Evolutionary conservation across 2,329 filamentous ascomycete species (phyloP).

Genomic region (Scopulariopsis brevicaulis): DNA sequence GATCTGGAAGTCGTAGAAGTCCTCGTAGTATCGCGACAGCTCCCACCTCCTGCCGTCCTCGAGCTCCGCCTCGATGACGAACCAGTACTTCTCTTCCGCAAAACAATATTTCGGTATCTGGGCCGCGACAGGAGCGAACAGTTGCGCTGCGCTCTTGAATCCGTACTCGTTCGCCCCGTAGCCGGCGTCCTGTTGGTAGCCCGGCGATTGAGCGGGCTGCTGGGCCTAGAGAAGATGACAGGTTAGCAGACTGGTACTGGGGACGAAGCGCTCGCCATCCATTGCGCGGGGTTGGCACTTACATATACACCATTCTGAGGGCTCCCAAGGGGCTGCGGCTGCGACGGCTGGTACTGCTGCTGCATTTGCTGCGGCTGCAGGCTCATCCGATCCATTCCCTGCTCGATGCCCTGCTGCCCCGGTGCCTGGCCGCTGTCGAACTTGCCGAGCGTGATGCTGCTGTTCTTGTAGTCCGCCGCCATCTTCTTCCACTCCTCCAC

Average conservation of each 20-base stretch:
- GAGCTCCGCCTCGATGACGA: slow-evolving; percentile 83
- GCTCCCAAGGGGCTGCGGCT: background rate
- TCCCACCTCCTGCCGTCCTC: slow-evolving; percentile 91
- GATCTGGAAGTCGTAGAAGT: slow-evolving; percentile 99
- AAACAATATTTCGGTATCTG: slow-evolving; percentile 90
- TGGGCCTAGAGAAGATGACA: slow-evolving; percentile 13
- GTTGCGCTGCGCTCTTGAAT: slow-evolving; percentile 33
- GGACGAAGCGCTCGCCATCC: background rate
- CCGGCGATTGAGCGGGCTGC: slow-evolving; percentile 19
- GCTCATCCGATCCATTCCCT: slow-evolving; percentile 38
- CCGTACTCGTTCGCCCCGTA: slow-evolving; percentile 2
- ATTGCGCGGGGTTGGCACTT: background rate
- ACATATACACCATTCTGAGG: slow-evolving; percentile 4
- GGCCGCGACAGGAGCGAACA: slow-evolving; percentile 69
- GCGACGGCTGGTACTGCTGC: slow-evolving; percentile 1
- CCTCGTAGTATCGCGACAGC: slow-evolving; percentile 87
- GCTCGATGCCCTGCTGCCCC: slow-evolving; percentile 41
- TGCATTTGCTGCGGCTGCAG: slow-evolving; percentile 16
- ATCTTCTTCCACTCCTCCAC: slow-evolving; percentile 99
- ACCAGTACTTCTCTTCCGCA: slow-evolving; percentile 97
- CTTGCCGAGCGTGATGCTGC: slow-evolving; percentile 91
- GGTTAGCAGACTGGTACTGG: background rate
- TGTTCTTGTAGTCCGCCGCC: slow-evolving; percentile 98
- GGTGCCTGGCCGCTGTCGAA: slow-evolving; percentile 50
- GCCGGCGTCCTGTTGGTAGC: background rate